Evolutionary conservation across 2,329 filamentous ascomycete species (phyloP).

Genomic region (Colletotrichum tofieldiae): DNA sequence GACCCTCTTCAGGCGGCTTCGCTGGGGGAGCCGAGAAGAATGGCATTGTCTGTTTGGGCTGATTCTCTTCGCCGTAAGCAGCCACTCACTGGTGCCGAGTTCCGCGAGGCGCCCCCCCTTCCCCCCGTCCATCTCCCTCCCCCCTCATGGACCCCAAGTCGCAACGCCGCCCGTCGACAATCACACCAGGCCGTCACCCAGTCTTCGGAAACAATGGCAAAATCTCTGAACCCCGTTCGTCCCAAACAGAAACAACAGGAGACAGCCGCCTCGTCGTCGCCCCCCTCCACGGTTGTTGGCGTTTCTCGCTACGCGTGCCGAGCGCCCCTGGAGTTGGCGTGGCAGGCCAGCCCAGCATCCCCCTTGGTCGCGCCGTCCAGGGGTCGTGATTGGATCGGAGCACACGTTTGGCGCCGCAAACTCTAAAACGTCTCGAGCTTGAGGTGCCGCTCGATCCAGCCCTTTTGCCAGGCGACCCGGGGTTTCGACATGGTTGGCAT

Average conservation of each 20-base stretch:
- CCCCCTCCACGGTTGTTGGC: neutral
- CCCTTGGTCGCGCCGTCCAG: neutral
- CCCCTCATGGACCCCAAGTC: neutral
- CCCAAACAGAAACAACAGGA: constrained; percentile 8
- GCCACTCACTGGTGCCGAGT: constrained; percentile 3
- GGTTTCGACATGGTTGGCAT: too few species aligned
- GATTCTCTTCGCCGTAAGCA: neutral
- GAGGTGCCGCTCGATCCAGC: constrained; percentile 11
- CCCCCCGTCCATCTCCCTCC: neutral
- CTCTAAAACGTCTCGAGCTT: constrained; percentile 39
- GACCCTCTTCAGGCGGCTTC: neutral
- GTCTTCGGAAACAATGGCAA: constrained; percentile 15
- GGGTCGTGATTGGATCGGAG: neutral
- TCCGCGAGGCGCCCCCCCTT: neutral
- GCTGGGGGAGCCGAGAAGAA: neutral
- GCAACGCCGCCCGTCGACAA: neutral
- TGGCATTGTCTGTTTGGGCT: neutral
- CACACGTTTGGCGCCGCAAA: constrained; percentile 9
- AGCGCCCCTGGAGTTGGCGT: neutral
- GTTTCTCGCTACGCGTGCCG: constrained; percentile 24
- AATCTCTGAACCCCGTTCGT: constrained; percentile 22
- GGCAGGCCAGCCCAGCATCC: neutral
- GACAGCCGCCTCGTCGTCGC: neutral
- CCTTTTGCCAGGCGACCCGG: neutral
- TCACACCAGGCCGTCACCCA: neutral